Evolutionary conservation across 2,329 filamentous ascomycete species (phyloP).

Genomic region (Elsinoe necatrix): DNA sequence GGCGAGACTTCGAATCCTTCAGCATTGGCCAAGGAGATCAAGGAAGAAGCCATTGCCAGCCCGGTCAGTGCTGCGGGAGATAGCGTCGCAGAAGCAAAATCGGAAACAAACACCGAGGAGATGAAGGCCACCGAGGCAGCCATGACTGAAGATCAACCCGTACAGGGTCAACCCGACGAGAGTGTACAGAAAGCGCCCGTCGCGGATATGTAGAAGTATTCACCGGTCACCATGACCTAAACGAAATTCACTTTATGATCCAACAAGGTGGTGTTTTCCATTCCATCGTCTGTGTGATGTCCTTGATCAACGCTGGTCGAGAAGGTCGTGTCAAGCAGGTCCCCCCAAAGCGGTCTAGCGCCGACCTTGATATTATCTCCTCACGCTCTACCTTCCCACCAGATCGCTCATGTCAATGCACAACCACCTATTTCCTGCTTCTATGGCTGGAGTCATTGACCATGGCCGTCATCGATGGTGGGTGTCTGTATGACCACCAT

Average conservation of each 20-base stretch:
- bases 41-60: slow-evolving; percentile 2
- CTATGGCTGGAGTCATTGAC: too few relatives aligned
- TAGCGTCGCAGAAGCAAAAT: not conserved
- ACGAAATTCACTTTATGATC: not conserved
- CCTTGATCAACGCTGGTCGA: not conserved
- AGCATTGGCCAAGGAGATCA: slow-evolving; percentile 12
- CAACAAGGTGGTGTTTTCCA: not conserved
- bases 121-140: not conserved
- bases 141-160: not conserved
- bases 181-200: slow-evolving; percentile 4
- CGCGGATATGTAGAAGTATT: slow-evolving; percentile 4
- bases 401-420: too few relatives aligned
- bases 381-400: too few relatives aligned
- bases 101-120: not conserved
- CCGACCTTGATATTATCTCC: too few relatives aligned
- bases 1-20: slow-evolving; percentile 12
- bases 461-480: too few relatives aligned
- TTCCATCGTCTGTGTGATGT: not conserved
- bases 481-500: too few relatives aligned
- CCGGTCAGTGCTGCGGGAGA: slow-evolving; percentile 2
- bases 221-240: not conserved
- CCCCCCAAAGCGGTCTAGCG: too few relatives aligned
- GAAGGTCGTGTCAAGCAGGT: not conserved
- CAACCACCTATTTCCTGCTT: too few relatives aligned
- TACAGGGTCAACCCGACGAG: not conserved